Evolutionary conservation across 2,329 filamentous ascomycete species (phyloP).

Genomic region (Macrophomina tecta): DNA sequence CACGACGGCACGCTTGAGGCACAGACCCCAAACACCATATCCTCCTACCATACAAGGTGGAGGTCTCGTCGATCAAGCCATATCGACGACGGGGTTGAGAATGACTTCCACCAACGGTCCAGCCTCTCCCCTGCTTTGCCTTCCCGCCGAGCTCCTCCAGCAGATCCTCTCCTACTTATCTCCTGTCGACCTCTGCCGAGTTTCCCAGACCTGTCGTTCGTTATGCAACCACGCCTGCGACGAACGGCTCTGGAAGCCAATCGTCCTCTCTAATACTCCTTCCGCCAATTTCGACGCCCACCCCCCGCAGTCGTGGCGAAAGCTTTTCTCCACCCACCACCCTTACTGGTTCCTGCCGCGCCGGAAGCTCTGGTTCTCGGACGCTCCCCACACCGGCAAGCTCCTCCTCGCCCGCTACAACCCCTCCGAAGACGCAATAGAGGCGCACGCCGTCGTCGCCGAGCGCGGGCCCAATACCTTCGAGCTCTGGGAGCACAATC

Average conservation of each 20-base stretch:
- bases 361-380: constrained; percentile 85
- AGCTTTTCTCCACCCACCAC: constrained; percentile 76
- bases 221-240: constrained; percentile 65
- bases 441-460: constrained; percentile 70
- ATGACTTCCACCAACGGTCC: constrained; percentile 11
- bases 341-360: constrained; percentile 84
- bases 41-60: constrained; percentile 15
- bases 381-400: constrained; percentile 74
- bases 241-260: constrained; percentile 74
- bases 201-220: constrained; percentile 66
- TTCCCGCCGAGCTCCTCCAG: constrained; percentile 79
- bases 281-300: constrained; percentile 48
- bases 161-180: constrained; percentile 72
- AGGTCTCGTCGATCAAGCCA: constrained; percentile 20
- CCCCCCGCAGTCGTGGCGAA: constrained; percentile 69
- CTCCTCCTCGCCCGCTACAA: constrained; percentile 81
- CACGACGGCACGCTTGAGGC: constrained; percentile 13
- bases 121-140: constrained; percentile 52
- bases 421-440: constrained; percentile 73
- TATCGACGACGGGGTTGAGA: constrained; percentile 14
- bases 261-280: constrained; percentile 73
- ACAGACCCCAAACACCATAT: constrained; percentile 12
- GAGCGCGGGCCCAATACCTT: constrained; percentile 62
- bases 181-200: constrained; percentile 65
- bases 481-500: constrained; percentile 69